phyloP scores from a whole-genome alignment of 2,329 filamentous ascomycete species.

The Botryotinia calthae region DNA sequence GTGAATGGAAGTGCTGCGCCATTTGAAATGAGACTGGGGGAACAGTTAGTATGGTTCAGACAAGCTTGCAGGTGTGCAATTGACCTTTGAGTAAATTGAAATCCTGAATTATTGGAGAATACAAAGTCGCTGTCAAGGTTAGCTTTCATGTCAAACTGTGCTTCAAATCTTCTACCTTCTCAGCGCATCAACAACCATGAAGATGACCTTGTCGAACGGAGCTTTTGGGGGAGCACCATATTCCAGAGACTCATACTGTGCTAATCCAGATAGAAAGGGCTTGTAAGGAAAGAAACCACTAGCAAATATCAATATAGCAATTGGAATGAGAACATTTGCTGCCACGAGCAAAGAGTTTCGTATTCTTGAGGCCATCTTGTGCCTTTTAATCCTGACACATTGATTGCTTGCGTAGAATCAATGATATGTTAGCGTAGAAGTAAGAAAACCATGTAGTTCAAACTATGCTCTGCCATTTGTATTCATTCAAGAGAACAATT shows the following conservation, averaged over 20 bases:
- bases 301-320: conserved; percentile 75
- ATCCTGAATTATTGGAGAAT: conserved; percentile 75
- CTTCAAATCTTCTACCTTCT: conserved; percentile 61
- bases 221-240: conserved; percentile 58
- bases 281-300: conserved; percentile 98
- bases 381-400: conserved; percentile 15
- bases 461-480: conserved; percentile 1
- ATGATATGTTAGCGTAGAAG: background rate
- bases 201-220: conserved; percentile 84
- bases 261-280: conserved; percentile 82
- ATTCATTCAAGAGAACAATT: background rate
- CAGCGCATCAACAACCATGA: conserved; percentile 97
- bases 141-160: conserved; percentile 23
- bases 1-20: conserved; percentile 90
- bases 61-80: background rate
- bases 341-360: conserved; percentile 48
- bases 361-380: conserved; percentile 32
- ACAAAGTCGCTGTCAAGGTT: conserved; percentile 76
- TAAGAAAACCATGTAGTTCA: background rate
- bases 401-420: background rate
- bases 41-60: conserved; percentile 17
- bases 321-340: conserved; percentile 75
- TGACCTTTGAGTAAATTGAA: conserved; percentile 84
- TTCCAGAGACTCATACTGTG: conserved; percentile 58
- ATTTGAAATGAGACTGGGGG: conserved; percentile 46